These are phyloP conservation scores for Penicillium sp. DNA, from an alignment of 2,329 filamentous ascomycete species.

Conservation along the genomic window DNA sequence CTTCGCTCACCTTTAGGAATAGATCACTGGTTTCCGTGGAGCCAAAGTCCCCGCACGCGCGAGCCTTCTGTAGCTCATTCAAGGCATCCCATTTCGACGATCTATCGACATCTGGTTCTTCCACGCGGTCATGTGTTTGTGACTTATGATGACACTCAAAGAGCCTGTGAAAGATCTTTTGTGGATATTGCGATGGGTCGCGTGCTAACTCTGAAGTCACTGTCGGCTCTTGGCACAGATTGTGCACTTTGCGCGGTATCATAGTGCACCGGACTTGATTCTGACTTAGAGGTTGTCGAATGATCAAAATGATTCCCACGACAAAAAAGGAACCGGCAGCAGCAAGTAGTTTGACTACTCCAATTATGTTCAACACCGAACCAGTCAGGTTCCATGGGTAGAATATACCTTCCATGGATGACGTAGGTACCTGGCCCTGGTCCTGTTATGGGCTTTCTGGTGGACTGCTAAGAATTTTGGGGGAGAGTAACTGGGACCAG, in stretches of 20 bases:
- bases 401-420: conserved; percentile 5
- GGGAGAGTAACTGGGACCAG: too few species aligned
- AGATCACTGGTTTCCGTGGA: conserved; percentile 61
- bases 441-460: neutral
- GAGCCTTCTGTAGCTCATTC: conserved; percentile 55
- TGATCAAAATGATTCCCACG: neutral
- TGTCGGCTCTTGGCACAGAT: conserved; percentile 54
- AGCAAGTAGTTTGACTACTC: neutral
- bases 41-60: conserved; percentile 67
- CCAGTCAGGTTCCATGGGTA: neutral
- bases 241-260: conserved; percentile 50
- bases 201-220: conserved; percentile 59
- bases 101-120: conserved; percentile 26
- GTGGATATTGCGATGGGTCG: conserved; percentile 54
- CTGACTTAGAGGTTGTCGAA: conserved; percentile 16
- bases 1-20: conserved; percentile 56
- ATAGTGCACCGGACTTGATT: conserved; percentile 26
- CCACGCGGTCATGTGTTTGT: conserved; percentile 7
- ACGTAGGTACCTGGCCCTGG: conserved; percentile 1
- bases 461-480: too few species aligned
- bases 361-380: neutral
- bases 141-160: conserved; percentile 43
- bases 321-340: neutral
- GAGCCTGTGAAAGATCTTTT: conserved; percentile 56
- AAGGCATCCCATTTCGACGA: conserved; percentile 20